Conservation (phyloP, 768 basidiomycete genomes). For the Boletellus ananas region DNA sequence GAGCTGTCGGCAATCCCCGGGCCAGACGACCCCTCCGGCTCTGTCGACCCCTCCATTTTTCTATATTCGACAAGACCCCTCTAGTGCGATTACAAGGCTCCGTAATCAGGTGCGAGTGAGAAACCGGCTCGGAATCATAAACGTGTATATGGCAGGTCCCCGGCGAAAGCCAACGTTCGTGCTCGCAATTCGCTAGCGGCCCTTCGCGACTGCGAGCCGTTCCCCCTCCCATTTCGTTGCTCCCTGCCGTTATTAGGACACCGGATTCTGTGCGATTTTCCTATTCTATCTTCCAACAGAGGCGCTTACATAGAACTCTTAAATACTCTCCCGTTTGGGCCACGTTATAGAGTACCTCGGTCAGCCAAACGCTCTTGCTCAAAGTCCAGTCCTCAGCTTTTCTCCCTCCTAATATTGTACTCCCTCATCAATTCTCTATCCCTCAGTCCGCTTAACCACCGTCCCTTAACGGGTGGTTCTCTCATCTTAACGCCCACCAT, state of each 20-base stretch:
- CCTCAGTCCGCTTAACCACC: slow-evolving; percentile 13
- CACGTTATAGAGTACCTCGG: slow-evolving; percentile 1
- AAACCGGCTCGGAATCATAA: slow-evolving; percentile 6
- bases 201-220: slow-evolving; percentile 8
- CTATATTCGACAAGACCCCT: slow-evolving; percentile 9
- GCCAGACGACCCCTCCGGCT: slow-evolving; percentile 2
- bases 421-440: slow-evolving; percentile 1
- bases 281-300: background rate
- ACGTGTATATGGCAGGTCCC: slow-evolving; percentile 13
- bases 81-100: background rate
- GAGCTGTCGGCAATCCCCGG: slow-evolving; percentile 17
- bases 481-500: slow-evolving; percentile 1
- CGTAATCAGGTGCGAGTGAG: background rate
- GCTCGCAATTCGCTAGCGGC: slow-evolving; percentile 18
- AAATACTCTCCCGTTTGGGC: slow-evolving; percentile 1
- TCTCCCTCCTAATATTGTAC: background rate
- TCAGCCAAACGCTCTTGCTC: background rate
- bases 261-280: background rate
- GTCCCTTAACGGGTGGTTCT: slow-evolving; percentile 5
- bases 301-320: slow-evolving; percentile 6
- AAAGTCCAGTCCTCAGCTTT: background rate
- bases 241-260: slow-evolving; percentile 16
- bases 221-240: slow-evolving; percentile 10
- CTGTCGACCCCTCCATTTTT: slow-evolving; percentile 3
- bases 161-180: slow-evolving; percentile 25